A percentile compares a stretch with the other conserved stretches of the same genome.
These are phyloP conservation scores for Tolypocladium nubicola DNA, from an alignment of 2,329 filamentous ascomycete species.

Conservation along the genomic window DNA sequence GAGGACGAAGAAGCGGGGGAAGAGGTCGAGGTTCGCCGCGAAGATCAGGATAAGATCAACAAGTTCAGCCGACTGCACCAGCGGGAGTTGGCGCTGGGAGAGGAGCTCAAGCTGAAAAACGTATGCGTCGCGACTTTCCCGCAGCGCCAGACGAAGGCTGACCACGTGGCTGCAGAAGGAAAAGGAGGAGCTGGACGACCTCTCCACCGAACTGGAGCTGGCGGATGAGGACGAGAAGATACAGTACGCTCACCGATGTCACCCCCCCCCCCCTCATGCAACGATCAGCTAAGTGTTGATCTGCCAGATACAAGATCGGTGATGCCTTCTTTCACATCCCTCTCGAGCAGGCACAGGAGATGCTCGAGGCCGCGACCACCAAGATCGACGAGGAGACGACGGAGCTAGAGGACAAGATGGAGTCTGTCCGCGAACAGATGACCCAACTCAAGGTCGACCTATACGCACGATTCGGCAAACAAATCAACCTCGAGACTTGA, in stretches of 20 bases:
- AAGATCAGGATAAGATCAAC: constrained; percentile 99
- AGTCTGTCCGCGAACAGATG: constrained; percentile 75
- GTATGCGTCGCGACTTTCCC: constrained; percentile 31
- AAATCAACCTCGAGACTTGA: constrained; percentile 92
- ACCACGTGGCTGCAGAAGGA: constrained; percentile 60
- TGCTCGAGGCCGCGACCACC: constrained; percentile 62
- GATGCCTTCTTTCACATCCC: constrained; percentile 88
- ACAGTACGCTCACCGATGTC: constrained; percentile 52
- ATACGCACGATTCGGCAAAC: constrained; percentile 89
- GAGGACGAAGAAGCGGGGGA: constrained; percentile 80
- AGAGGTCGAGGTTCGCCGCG: constrained; percentile 86
- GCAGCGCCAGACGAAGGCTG: constrained; percentile 3
- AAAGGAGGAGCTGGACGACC: constrained; percentile 93
- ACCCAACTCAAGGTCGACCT: constrained; percentile 79
- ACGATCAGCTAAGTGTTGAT: constrained; percentile 1
- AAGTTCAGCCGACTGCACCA: constrained; percentile 91
- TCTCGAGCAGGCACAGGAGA: constrained; percentile 74
- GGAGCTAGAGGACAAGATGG: constrained; percentile 65
- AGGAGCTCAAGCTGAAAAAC: constrained; percentile 69
- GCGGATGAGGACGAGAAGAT: constrained; percentile 91
- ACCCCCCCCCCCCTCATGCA: neutral
- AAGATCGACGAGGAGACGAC: constrained; percentile 69
- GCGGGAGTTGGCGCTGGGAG: constrained; percentile 67
- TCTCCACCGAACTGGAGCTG: constrained; percentile 83
- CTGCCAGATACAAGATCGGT: constrained; percentile 80